Base-by-base conservation (phyloP, 805 yeast genomes). In the Lipomyces orientalis region DNA sequence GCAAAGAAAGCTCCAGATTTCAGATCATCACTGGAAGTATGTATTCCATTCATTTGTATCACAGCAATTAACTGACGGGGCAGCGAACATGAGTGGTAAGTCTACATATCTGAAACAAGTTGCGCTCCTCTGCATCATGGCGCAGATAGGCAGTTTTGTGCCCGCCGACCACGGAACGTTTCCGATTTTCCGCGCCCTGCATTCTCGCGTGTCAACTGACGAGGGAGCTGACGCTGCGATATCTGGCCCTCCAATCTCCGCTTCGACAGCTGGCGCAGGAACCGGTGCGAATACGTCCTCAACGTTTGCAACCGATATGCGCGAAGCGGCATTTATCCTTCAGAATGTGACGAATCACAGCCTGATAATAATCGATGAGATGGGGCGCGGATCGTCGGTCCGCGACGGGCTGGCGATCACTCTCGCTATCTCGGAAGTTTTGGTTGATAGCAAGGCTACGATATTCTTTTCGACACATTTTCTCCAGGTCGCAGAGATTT, bases 81-180 rank as follows among this genome's bases (percentile, higher is more conserved):
- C 10, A 0, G 85, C 87, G 2, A 87, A 87, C 68, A 85, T 85
- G 88, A 87, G 88, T 60, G 90, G 90, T 1, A 87, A 87, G 72
- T 86, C 89, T 0, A 83, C 86, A 4, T 85, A 84, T 67, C 80
- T 87, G 54, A 82, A 83, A 61, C 88, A 86, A 70, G 79, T 85
- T 7, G 86, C 87, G 0, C 70, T 85, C 6, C 70, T 85, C 9
- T 78, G 79, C 1, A 80, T 87, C 6, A 79, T 87, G 82, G 84
- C 87, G 0, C 90, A 88, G 72, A 82, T 86, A 35, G 90, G 90
- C 0, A 82, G 85, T 9, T 84, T 79, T 43, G 61, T 70, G 3
- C 73, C 73, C 10, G 66, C 69, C 16, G 67, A 65, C 25, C 60
- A 77, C 29, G 80, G 79, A 6, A 54, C 57, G 31, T 66, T 69